These are phyloP conservation scores for Luvunga scandens DNA, from an alignment of 345 rosid species.

Conservation along the genomic window DNA sequence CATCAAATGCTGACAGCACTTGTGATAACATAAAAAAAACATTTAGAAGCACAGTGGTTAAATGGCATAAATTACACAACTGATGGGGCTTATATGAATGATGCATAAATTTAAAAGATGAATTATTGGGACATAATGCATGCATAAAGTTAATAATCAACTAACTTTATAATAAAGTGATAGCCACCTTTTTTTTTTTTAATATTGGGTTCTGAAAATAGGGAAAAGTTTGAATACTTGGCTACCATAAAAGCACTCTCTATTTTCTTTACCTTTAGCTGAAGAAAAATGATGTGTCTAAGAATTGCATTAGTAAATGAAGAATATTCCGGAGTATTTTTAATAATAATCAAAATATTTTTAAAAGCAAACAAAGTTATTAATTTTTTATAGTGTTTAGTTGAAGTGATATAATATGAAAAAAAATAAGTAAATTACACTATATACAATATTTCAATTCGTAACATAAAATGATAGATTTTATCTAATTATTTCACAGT, in stretches of 20 bases:
- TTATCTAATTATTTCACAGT: background rate
- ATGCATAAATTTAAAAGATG: conserved; percentile 3
- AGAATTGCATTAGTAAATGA: background rate
- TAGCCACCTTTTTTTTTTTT: background rate
- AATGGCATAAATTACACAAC: background rate
- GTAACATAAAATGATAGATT: background rate
- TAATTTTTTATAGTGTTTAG: no score
- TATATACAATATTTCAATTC: background rate
- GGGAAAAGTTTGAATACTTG: background rate
- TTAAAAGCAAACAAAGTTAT: no score
- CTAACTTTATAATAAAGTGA: conserved; percentile 7
- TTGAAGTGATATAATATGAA: no score
- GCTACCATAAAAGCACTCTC: background rate
- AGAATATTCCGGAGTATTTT: background rate
- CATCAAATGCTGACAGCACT: no score
- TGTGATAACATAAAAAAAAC: no score
- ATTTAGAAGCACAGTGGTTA: no score
- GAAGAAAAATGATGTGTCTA: background rate
- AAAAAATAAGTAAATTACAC: background rate
- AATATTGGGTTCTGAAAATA: background rate
- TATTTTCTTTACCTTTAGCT: background rate
- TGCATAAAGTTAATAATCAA: background rate
- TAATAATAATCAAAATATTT: no score
- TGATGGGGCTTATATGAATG: background rate
- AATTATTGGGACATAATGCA: background rate